phyloP scores from a whole-genome alignment of 306 rosid genomes.

The Vicia sativa region DNA sequence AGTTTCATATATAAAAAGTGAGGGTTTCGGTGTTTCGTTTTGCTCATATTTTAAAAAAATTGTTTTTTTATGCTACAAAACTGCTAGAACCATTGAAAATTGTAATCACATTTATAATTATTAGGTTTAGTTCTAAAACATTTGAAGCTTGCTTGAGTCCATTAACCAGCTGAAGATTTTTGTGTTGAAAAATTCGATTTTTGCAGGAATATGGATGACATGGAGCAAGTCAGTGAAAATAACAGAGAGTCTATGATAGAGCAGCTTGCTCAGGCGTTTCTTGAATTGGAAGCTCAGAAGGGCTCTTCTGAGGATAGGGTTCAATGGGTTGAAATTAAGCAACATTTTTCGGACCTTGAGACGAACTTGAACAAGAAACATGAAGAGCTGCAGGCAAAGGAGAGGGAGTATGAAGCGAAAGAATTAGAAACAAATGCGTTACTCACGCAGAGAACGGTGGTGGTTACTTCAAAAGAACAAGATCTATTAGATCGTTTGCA shows the following conservation, averaged over 20 bases:
- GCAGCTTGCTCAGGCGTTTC: slow-evolving; percentile 59
- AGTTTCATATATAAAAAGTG: neutral
- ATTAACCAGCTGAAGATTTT: neutral
- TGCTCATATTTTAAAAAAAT: neutral
- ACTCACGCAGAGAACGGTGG: slow-evolving; percentile 60
- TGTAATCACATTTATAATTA: neutral
- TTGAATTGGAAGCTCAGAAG: slow-evolving; percentile 58
- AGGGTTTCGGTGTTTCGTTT: neutral
- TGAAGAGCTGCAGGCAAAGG: slow-evolving; percentile 66
- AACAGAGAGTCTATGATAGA: slow-evolving; percentile 48
- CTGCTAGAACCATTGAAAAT: no score
- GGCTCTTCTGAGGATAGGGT: slow-evolving; percentile 52
- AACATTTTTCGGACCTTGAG: slow-evolving; percentile 66
- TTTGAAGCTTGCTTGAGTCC: no score
- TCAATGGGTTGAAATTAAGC: slow-evolving; percentile 72
- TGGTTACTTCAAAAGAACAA: slow-evolving; percentile 69
- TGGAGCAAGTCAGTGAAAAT: slow-evolving; percentile 47
- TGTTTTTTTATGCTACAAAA: neutral
- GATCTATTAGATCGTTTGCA: slow-evolving; percentile 73
- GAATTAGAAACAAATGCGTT: slow-evolving; percentile 48
- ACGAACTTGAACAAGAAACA: slow-evolving; percentile 46
- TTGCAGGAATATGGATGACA: slow-evolving; percentile 50
- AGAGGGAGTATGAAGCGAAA: slow-evolving; percentile 56
- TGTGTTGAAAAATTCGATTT: neutral
- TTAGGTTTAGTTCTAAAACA: neutral